A percentile compares a stretch with the other conserved stretches of the same genome.
phyloP scores from a whole-genome alignment of 2,329 filamentous ascomycete genomes.

The Colletotrichum noveboracense region DNA sequence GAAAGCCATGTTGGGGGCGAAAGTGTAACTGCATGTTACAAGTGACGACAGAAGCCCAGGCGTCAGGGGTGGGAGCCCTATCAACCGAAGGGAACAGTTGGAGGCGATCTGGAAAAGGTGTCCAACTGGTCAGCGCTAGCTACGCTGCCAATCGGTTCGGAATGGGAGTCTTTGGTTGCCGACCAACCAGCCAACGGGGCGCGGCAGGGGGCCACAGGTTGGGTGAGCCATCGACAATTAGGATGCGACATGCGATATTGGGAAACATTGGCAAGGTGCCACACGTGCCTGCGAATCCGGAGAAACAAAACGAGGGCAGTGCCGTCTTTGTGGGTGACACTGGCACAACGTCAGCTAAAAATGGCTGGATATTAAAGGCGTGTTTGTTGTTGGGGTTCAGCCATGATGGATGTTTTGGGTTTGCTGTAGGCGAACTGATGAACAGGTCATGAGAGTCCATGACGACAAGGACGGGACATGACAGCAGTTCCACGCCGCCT shows the following conservation, averaged over 20 bases:
- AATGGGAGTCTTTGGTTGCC: not conserved
- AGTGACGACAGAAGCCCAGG: not conserved
- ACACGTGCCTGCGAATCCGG: not conserved
- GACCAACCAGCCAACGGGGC: not conserved
- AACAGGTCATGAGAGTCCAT: not conserved
- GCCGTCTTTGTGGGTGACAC: not conserved
- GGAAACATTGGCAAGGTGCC: not conserved
- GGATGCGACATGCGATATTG: constrained; percentile 7
- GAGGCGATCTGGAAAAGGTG: not conserved
- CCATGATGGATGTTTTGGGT: not conserved
- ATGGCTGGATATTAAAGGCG: not conserved
- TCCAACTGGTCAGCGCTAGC: constrained; percentile 11
- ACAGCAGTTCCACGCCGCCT: not conserved
- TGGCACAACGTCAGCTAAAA: not conserved
- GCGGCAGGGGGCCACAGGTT: not conserved
- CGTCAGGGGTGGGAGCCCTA: not conserved
- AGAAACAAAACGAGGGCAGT: not conserved
- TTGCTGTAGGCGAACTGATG: not conserved
- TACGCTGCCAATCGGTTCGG: not conserved
- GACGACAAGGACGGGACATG: not conserved
- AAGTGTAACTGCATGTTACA: not conserved
- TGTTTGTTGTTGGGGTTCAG: not conserved
- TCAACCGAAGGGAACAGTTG: not conserved
- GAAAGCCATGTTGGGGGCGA: not conserved
- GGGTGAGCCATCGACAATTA: constrained; percentile 8